These are phyloP conservation scores for Chalciporus chontae DNA, from an alignment of 768 basidiomycete genomes.

Conservation along the genomic window DNA sequence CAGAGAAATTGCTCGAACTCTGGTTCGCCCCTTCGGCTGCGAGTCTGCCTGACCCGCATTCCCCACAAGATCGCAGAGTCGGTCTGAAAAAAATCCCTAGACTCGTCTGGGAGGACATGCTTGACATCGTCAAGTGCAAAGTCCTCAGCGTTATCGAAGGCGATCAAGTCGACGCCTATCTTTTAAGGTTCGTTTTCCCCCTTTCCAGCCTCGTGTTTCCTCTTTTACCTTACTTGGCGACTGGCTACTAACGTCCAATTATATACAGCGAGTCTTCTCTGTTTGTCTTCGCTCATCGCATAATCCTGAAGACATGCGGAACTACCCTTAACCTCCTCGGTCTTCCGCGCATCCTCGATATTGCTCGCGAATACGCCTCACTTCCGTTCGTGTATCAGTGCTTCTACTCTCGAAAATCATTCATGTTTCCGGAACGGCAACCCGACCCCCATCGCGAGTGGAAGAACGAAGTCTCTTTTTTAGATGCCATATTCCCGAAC, in stretches of 20 bases:
- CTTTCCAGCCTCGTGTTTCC: background rate
- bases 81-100: constrained; percentile 79
- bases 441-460: constrained; percentile 90
- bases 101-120: constrained; percentile 92
- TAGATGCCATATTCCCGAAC: constrained; percentile 84
- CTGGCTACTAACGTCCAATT: constrained; percentile 12
- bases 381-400: constrained; percentile 77
- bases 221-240: background rate
- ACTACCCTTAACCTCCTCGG: constrained; percentile 97
- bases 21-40: constrained; percentile 89
- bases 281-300: constrained; percentile 89
- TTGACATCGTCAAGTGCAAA: constrained; percentile 94
- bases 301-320: constrained; percentile 98
- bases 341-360: constrained; percentile 90
- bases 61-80: constrained; percentile 39
- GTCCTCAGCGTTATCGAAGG: constrained; percentile 89
- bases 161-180: constrained; percentile 89
- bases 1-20: constrained; percentile 93
- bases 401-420: constrained; percentile 98
- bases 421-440: constrained; percentile 99
- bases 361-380: constrained; percentile 69
- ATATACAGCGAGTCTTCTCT: constrained; percentile 89
- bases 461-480: constrained; percentile 87
- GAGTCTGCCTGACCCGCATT: constrained; percentile 46
- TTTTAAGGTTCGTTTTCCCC: constrained; percentile 70